These are phyloP conservation scores for Barnettozyma wickerhamii DNA, from an alignment of 805 yeast species.

Conservation along the genomic window DNA sequence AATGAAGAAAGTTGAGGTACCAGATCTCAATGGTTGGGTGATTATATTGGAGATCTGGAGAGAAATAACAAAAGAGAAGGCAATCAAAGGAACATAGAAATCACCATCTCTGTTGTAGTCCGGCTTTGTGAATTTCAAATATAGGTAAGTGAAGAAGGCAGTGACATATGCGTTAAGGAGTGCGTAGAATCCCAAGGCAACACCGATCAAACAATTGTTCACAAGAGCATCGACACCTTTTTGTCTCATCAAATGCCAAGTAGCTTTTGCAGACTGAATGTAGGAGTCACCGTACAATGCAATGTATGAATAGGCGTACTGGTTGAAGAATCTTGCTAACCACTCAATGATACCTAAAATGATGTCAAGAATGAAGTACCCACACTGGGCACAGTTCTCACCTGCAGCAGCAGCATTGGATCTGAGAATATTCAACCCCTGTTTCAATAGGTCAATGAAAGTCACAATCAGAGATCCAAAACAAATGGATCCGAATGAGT, in stretches of 20 bases:
- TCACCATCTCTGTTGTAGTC: constrained; percentile 54
- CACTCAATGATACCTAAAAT: constrained; percentile 67
- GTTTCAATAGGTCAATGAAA: constrained; percentile 61
- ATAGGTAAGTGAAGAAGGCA: constrained; percentile 58
- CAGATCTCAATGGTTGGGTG: constrained; percentile 72
- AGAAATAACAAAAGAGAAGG: constrained; percentile 68
- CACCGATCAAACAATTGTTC: constrained; percentile 77
- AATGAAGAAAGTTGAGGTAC: constrained; percentile 78
- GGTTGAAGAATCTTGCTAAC: constrained; percentile 81
- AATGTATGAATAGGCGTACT: constrained; percentile 81
- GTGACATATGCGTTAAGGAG: constrained; percentile 67
- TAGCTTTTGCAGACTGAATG: constrained; percentile 70
- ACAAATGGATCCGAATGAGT: constrained; percentile 86
- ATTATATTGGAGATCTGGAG: constrained; percentile 72
- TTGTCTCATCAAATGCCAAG: constrained; percentile 70
- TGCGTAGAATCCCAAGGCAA: constrained; percentile 75
- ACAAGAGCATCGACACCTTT: constrained; percentile 83
- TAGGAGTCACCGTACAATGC: constrained; percentile 85
- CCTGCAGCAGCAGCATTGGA: constrained; percentile 49
- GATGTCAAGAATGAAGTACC: constrained; percentile 51
- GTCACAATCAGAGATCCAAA: constrained; percentile 77
- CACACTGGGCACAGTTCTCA: constrained; percentile 48
- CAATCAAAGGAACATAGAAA: constrained; percentile 69
- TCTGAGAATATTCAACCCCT: constrained; percentile 47
- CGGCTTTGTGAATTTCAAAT: constrained; percentile 64